Evolutionary conservation across 2,329 filamentous ascomycete genomes (phyloP).

Genomic region (Colletotrichum filicis): DNA sequence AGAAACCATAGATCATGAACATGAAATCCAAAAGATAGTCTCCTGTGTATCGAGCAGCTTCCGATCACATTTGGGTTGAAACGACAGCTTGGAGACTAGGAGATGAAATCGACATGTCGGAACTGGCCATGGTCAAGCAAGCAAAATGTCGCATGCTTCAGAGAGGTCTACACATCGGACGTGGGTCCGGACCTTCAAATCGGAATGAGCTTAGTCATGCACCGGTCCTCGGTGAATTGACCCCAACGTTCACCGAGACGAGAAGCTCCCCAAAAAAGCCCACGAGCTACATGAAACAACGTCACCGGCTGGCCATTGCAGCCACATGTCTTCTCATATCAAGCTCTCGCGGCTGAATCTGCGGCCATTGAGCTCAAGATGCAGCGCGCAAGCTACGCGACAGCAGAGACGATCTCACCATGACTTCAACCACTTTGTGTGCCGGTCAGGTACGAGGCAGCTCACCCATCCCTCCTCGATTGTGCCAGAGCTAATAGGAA

Average conservation of each 20-base stretch:
- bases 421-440: constrained; percentile 34
- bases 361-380: constrained; percentile 2
- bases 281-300: background rate
- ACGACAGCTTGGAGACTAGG: too few relatives aligned
- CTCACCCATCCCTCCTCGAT: background rate
- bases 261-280: background rate
- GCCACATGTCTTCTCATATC: constrained; percentile 35
- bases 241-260: background rate
- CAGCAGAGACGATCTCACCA: background rate
- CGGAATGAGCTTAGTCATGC: constrained; percentile 8
- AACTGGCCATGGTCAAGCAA: background rate
- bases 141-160: background rate
- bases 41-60: background rate
- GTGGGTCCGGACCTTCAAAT: background rate
- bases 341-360: constrained; percentile 29
- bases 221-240: background rate
- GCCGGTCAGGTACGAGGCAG: constrained; percentile 7
- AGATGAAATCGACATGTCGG: too few relatives aligned
- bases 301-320: constrained; percentile 7
- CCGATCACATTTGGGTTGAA: background rate
- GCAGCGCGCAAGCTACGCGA: background rate
- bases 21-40: background rate
- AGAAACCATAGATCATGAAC: background rate
- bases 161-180: background rate
- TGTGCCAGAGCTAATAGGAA: background rate